phyloP scores from a whole-genome alignment of 176 grass and related monocot species.

The Urochloa ruziziensis region DNA sequence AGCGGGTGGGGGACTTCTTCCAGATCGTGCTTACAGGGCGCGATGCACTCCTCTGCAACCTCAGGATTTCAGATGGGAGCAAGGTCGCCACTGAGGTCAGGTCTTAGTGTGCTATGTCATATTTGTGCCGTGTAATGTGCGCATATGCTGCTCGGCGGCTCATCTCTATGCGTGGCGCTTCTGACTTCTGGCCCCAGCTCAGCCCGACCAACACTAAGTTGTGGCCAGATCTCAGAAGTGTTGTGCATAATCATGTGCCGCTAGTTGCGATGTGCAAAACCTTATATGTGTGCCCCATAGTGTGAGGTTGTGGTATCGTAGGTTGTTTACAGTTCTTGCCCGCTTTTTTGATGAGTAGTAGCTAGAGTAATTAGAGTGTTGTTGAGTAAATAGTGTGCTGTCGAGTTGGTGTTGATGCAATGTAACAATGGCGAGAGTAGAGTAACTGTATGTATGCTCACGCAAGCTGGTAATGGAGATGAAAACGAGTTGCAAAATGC shows the following conservation, averaged over 20 bases:
- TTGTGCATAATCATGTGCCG: conserved; percentile 25
- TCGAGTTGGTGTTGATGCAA: not conserved
- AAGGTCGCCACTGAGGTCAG: conserved; percentile 41
- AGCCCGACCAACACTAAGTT: conserved; percentile 5
- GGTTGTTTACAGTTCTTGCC: not conserved
- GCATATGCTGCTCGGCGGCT: not conserved
- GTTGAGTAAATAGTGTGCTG: conserved; percentile 2
- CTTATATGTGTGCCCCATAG: not conserved
- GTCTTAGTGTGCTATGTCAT: conserved; percentile 8
- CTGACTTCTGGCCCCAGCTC: conserved; percentile 21
- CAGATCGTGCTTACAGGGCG: conserved; percentile 73
- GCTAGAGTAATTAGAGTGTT: conserved; percentile 11
- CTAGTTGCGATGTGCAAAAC: conserved; percentile 2
- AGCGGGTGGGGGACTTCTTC: conserved; percentile 71
- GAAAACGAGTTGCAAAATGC: not conserved
- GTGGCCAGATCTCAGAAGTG: conserved; percentile 5
- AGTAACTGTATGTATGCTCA: not conserved
- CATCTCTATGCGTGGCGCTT: conserved; percentile 13
- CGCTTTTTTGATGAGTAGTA: not conserved
- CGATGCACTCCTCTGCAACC: conserved; percentile 82
- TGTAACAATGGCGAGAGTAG: not conserved
- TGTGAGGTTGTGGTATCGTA: not conserved
- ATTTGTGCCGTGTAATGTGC: not conserved
- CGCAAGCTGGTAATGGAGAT: not conserved
- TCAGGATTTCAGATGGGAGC: conserved; percentile 50